Conservation (phyloP, 2,329 filamentous ascomycete species). For the Magnaporthales sp. region DNA sequence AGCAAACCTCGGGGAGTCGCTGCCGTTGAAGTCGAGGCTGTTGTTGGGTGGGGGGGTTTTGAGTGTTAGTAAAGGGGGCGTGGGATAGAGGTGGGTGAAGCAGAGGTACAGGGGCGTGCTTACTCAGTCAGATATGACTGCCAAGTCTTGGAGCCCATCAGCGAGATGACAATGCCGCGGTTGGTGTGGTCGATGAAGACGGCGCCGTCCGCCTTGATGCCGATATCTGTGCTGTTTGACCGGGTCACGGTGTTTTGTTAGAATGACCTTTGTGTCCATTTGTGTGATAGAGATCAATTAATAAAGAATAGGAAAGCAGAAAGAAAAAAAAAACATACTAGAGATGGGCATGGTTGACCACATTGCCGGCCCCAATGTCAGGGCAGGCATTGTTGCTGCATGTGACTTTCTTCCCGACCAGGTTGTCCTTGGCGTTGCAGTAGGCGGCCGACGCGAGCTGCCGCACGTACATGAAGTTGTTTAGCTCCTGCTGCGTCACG, state of each 20-base stretch:
- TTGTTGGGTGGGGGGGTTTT: background rate
- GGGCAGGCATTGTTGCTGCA: conserved; percentile 36
- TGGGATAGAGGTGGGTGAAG: conserved; percentile 23
- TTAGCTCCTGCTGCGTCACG: conserved; percentile 24
- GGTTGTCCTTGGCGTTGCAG: conserved; percentile 37
- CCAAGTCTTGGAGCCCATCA: conserved; percentile 49
- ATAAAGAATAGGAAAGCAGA: background rate
- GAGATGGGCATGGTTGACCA: conserved; percentile 17
- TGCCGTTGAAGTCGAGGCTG: conserved; percentile 2
- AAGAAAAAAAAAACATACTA: conserved; percentile 22
- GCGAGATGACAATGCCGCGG: conserved; percentile 47
- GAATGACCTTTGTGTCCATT: background rate
- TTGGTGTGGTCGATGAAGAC: conserved; percentile 39
- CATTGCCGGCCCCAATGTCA: conserved; percentile 30
- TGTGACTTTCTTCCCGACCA: conserved; percentile 28
- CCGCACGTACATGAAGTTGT: conserved; percentile 35
- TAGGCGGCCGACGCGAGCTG: conserved; percentile 44
- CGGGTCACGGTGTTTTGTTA: background rate
- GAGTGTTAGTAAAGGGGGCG: background rate
- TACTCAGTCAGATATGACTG: conserved; percentile 38
- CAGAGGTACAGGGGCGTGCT: background rate
- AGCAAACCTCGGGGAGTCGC: conserved; percentile 24
- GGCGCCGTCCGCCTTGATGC: conserved; percentile 33
- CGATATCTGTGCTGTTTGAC: background rate
- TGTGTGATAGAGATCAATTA: too few relatives aligned